Conservation (phyloP, 139 green algal genomes). For the Chlorella sp. region DNA sequence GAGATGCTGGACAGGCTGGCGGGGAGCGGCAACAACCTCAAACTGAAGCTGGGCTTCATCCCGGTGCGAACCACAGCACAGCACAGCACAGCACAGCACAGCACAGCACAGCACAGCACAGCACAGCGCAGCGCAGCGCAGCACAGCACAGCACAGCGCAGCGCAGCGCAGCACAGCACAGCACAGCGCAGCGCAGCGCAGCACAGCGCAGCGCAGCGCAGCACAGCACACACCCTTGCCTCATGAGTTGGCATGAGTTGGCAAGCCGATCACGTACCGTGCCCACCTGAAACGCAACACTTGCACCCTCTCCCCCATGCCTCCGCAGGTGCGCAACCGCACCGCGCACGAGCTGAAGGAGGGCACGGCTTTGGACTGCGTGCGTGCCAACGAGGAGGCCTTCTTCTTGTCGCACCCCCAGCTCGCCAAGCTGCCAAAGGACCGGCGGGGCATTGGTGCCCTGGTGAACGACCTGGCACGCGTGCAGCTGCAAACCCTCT, state of each 20-base stretch:
- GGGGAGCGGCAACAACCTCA: not conserved
- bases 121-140: not conserved
- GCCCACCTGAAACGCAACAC: no score
- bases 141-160: not conserved
- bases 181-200: not conserved
- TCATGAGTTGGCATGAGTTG: no score
- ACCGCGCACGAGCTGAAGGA: not conserved
- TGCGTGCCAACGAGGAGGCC: not conserved
- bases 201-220: not conserved
- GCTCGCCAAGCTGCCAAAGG: not conserved
- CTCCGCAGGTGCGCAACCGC: slow-evolving; percentile 15
- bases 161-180: not conserved
- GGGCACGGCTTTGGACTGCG: not conserved
- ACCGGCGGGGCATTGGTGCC: not conserved
- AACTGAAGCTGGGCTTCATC: slow-evolving; percentile 7
- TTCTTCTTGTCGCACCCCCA: not conserved
- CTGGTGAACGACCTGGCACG: not conserved
- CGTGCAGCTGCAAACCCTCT: not conserved
- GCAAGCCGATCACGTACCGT: no score
- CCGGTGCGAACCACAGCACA: not conserved
- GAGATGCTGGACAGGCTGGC: not conserved
- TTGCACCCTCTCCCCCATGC: no score
- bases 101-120: no score
- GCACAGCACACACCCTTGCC: not conserved
- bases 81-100: not conserved